Evolutionary conservation across 2,329 filamentous ascomycete genomes (phyloP), one percentile per base, ranked within the genome.

Genomic region (Epichloe baconii): DNA sequence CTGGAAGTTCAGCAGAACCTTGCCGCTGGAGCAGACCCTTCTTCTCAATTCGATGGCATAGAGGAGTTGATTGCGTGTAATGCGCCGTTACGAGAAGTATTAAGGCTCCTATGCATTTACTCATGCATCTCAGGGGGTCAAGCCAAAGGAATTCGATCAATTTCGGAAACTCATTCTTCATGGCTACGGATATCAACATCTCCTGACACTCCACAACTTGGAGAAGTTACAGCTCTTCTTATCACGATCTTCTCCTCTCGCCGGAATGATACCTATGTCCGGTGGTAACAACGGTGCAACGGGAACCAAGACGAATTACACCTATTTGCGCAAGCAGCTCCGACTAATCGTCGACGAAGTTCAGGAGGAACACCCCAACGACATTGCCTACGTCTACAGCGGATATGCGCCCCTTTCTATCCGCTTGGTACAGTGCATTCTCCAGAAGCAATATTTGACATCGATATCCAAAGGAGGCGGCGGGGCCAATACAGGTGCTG

Each of bases 381-480:
- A 98, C 60, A 84, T 97, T 54, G 86, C 90, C n/a, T 98, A 98
- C 62, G 90, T 96, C 11, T 98, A 97, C 69, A 95, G 88, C 56
- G 94, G 93, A 49, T 98, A 97, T 64, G 93, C 94, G 4, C 94
- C 93, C 0, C 77, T 98, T 12, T 95, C 88, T 44, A 80, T 97
- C 50, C 83, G 93, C 15, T 78, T 98, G 4, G 85, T 98, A 5
- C 94, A 98, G 67, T 93, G 88, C 63, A 79, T 97, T 47, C 70
- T 98, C 46, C 90, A 97, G 66, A 98, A 98, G 66, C 81, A 88
- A 52, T 86, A 90, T 58, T 72, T 98, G 34, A 72, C 83, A 52
- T 81, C 79, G 4, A 77, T 90, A 11, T 82, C 80, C 49, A 82
- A 80, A 58, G 85, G 85, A 34, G 77, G 76, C 15, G 74, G 68